Evolutionary conservation across 495 filamentous ascomycete genomes (phyloP).

Genomic region (Aspergillus sclerotiicarbonarius): DNA sequence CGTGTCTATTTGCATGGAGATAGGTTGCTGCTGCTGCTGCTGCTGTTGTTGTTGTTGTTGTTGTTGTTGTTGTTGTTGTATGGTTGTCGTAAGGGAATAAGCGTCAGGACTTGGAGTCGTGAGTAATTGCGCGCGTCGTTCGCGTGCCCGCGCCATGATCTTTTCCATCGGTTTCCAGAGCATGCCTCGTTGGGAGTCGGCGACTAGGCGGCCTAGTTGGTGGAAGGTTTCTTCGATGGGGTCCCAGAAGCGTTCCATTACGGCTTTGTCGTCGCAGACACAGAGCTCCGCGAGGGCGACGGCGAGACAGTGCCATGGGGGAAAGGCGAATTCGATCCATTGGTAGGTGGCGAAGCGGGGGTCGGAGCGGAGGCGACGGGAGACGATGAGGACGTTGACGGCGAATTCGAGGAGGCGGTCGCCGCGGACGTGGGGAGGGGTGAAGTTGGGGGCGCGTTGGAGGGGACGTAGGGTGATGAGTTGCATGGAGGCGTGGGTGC

Average conservation of each 20-base stretch:
- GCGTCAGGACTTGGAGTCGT: not conserved
- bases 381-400: conserved; percentile 28
- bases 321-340: conserved; percentile 41
- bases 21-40: no score
- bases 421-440: conserved; percentile 25
- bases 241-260: conserved; percentile 71
- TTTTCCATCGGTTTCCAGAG: conserved; percentile 72
- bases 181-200: conserved; percentile 54
- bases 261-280: conserved; percentile 56
- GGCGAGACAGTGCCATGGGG: conserved; percentile 48
- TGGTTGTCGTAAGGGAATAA: not conserved
- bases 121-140: conserved; percentile 20
- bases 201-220: conserved; percentile 46
- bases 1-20: not conserved
- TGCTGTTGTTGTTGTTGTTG: no score
- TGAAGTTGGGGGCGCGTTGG: conserved; percentile 24
- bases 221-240: conserved; percentile 62
- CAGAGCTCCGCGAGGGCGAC: conserved; percentile 66
- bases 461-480: conserved; percentile 33
- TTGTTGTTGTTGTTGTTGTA: not conserved
- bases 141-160: conserved; percentile 50
- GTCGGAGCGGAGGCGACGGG: conserved; percentile 23
- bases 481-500: conserved; percentile 31
- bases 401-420: conserved; percentile 31
- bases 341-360: conserved; percentile 29